A percentile compares a stretch with the other conserved stretches of the same genome.
These are phyloP conservation scores for Clitopilus passeckerianus DNA, from an alignment of 768 basidiomycete species.

Conservation along the genomic window DNA sequence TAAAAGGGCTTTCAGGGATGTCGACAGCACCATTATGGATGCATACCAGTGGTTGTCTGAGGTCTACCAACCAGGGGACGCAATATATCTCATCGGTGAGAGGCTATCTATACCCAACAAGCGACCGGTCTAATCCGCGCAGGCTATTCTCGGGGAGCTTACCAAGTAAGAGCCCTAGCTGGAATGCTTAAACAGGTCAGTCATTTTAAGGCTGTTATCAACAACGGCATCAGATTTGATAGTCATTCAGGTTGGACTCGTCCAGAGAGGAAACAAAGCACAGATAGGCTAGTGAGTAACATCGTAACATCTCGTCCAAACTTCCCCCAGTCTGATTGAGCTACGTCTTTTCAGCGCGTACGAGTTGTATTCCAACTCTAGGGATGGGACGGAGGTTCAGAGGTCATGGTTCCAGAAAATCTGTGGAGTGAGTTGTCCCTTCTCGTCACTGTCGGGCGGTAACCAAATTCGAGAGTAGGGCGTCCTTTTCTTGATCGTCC, in stretches of 20 bases:
- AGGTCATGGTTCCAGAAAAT: neutral
- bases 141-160: conserved; percentile 31
- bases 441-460: neutral
- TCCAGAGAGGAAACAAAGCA: conserved; percentile 28
- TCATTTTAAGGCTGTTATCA: neutral
- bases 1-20: conserved; percentile 17
- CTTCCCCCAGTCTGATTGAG: neutral
- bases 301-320: neutral
- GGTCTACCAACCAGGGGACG: conserved; percentile 17
- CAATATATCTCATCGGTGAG: conserved; percentile 20
- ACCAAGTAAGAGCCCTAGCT: conserved; percentile 23
- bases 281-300: conserved; percentile 30
- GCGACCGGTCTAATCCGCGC: neutral
- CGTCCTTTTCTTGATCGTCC: neutral
- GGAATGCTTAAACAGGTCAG: conserved; percentile 23
- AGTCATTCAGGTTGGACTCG: conserved; percentile 25
- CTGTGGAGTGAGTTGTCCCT: neutral
- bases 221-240: neutral
- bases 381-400: neutral
- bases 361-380: neutral
- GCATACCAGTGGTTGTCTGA: conserved; percentile 25
- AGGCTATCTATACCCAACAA: neutral
- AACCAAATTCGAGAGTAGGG: neutral
- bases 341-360: neutral
- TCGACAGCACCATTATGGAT: conserved; percentile 16